These are phyloP conservation scores for Esteya vermicola DNA, from an alignment of 2,329 filamentous ascomycete species.

Conservation along the genomic window DNA sequence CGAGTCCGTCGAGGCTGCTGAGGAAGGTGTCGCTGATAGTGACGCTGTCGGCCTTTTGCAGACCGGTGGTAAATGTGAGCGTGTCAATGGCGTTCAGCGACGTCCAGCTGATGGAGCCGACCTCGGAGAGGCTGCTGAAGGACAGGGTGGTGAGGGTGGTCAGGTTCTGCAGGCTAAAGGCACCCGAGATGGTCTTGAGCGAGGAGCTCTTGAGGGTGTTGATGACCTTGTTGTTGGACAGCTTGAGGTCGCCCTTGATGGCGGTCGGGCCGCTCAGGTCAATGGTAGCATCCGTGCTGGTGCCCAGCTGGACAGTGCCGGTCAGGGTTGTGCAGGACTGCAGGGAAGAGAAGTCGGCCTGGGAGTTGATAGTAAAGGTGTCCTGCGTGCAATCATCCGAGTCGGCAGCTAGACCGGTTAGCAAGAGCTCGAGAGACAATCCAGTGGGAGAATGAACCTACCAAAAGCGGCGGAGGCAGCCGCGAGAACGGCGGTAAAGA, in stretches of 20 bases:
- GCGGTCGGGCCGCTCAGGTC: slow-evolving; percentile 43
- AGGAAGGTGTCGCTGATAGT: slow-evolving; percentile 79
- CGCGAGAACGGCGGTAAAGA: slow-evolving; percentile 26
- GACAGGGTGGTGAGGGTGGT: slow-evolving; percentile 54
- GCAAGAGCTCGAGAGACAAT: too few relatives aligned
- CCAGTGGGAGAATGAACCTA: slow-evolving; percentile 18
- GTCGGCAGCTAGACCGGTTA: slow-evolving; percentile 10
- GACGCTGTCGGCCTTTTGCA: slow-evolving; percentile 55
- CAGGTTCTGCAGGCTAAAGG: slow-evolving; percentile 55
- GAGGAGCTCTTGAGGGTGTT: slow-evolving; percentile 45
- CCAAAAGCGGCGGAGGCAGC: slow-evolving; percentile 23
- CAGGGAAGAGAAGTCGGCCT: slow-evolving; percentile 45
- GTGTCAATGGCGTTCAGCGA: slow-evolving; percentile 49
- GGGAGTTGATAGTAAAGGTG: slow-evolving; percentile 45
- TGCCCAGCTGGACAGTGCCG: slow-evolving; percentile 53
- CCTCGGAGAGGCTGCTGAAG: slow-evolving; percentile 49
- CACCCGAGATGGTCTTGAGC: slow-evolving; percentile 51
- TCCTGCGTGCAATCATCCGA: slow-evolving; percentile 14
- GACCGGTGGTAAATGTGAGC: slow-evolving; percentile 30
- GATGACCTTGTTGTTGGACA: slow-evolving; percentile 46
- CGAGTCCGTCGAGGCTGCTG: slow-evolving; percentile 63
- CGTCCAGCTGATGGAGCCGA: slow-evolving; percentile 55
- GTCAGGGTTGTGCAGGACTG: slow-evolving; percentile 52
- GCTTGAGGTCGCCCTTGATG: slow-evolving; percentile 42
- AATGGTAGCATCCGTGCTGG: slow-evolving; percentile 40